A percentile compares a stretch with the other conserved stretches of the same genome.
phyloP scores from a whole-genome alignment of 352 stramenopile genomes.

The Globisporangium solare region DNA sequence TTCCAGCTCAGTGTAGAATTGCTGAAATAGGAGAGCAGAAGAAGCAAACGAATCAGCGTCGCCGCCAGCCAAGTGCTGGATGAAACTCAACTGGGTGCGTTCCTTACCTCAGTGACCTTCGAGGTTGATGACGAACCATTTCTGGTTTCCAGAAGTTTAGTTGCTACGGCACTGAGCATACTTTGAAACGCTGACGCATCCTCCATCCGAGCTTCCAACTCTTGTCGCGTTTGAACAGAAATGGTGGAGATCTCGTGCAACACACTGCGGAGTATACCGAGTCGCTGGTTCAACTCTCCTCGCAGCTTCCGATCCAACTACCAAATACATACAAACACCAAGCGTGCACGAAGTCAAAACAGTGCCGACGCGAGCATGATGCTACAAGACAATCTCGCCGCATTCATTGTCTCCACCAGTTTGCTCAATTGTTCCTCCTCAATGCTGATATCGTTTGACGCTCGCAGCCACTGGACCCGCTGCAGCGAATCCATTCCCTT shows the following conservation, averaged over 20 bases:
- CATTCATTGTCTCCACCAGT: constrained; percentile 16
- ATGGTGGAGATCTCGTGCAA: constrained; percentile 19
- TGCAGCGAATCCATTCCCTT: constrained; percentile 19
- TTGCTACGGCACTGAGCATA: constrained; percentile 19
- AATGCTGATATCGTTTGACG: constrained; percentile 25
- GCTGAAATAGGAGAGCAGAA: constrained; percentile 9
- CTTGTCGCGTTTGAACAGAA: constrained; percentile 13
- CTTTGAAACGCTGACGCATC: constrained; percentile 19
- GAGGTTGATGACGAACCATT: background rate
- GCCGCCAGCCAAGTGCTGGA: background rate
- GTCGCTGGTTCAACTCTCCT: constrained; percentile 20
- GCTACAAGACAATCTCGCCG: constrained; percentile 1
- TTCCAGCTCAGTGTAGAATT: constrained; percentile 36
- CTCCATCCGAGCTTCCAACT: constrained; percentile 24
- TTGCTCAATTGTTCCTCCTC: constrained; percentile 15
- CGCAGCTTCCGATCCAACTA: constrained; percentile 23
- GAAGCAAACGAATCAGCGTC: background rate
- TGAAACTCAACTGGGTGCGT: background rate
- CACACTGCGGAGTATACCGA: constrained; percentile 22
- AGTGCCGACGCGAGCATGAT: too few species aligned
- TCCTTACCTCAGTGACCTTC: background rate
- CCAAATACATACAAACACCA: background rate
- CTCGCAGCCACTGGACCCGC: constrained; percentile 32
- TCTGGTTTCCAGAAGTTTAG: background rate
- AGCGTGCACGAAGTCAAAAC: background rate